Base-by-base conservation (phyloP, 2,329 filamentous ascomycete species). In the Colletotrichum cereale region DNA sequence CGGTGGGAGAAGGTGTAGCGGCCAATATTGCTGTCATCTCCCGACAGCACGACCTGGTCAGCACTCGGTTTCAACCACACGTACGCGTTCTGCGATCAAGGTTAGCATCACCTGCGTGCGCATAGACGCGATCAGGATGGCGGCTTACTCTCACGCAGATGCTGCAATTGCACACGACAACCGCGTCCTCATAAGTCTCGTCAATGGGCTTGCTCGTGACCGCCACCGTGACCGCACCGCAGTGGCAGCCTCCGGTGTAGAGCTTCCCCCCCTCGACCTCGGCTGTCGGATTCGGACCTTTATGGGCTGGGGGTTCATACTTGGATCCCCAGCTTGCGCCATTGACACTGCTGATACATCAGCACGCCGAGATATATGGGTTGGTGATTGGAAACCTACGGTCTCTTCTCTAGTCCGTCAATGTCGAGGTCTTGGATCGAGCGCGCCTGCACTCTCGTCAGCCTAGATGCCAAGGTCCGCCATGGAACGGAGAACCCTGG, bases 181-280 rank as follows among this genome's bases (percentile, higher is more conserved):
- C 72, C 1, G 16, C 62, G 16, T 79, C 80, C 3, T 76, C 66
- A 36, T 73, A 80, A 14, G 76, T 82, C 75, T 77, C 80, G 75
- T 84, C 80, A 12, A 88, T 75, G 1, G 84, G 81, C 73, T 82
- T 82, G 67, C 79, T 79, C 62, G 79, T 81, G 44, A 87, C 50
- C 1, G 85, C 83, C 1, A 86, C 66, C 21, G 78, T 83, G 31
- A 88, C 79, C 26, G 82, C 82, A 36, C 86, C 86, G 76, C 87
- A 89, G 77, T 88, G 86, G 76, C 87, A 89, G 76, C 84, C 83
- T 11, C 86, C 87, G 18, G 83, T 83, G 74, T 87, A 86, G 12
- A 83, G 63, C 74, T 80, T 80, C 48, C 80, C 80, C 44, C 79
- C 79, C 26, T 83, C 81, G 50, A 83, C 73, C 5, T 78, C 78